These are phyloP conservation scores for Houttuynia cordata DNA, from an alignment of 164 flowering plant species.

Conservation along the genomic window DNA sequence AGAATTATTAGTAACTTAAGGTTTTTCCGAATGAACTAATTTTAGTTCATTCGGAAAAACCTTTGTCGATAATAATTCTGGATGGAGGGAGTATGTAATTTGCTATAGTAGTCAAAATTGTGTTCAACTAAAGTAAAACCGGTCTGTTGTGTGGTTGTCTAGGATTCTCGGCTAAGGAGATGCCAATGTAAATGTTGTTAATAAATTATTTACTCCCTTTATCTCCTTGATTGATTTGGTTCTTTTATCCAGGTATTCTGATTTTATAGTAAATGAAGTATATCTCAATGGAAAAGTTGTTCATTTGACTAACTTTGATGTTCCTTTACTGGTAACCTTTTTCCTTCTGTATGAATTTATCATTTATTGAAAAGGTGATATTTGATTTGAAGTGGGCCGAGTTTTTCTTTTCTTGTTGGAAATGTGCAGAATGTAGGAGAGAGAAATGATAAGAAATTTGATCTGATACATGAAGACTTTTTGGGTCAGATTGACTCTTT, in stretches of 20 bases:
- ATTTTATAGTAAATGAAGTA: conserved; percentile 93
- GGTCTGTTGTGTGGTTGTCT: too few relatives aligned
- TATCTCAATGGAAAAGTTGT: conserved; percentile 80
- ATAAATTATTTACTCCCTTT: background rate
- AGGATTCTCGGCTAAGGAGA: too few relatives aligned
- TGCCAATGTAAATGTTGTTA: too few relatives aligned
- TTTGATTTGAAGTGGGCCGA: background rate
- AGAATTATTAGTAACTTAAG: too few relatives aligned
- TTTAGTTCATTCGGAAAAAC: too few relatives aligned
- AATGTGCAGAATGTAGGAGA: conserved; percentile 8
- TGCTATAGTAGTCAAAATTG: background rate
- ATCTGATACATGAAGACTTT: conserved; percentile 22
- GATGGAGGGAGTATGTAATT: too few relatives aligned
- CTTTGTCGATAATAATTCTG: too few relatives aligned
- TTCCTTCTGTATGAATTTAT: background rate
- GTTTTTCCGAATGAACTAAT: too few relatives aligned
- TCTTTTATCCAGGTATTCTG: conserved; percentile 47
- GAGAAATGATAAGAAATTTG: conserved; percentile 17
- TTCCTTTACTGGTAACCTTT: conserved; percentile 53
- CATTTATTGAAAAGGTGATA: background rate
- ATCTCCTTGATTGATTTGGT: background rate
- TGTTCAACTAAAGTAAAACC: too few relatives aligned
- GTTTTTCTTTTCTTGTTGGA: background rate
- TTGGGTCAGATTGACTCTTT: conserved; percentile 54
- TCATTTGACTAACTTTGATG: conserved; percentile 57